Percentiles rank a stretch among this genome's conserved stretches.
phyloP scores from a whole-genome alignment of 1,284 basidiomycete species.

The Wolfiporia cocos region DNA sequence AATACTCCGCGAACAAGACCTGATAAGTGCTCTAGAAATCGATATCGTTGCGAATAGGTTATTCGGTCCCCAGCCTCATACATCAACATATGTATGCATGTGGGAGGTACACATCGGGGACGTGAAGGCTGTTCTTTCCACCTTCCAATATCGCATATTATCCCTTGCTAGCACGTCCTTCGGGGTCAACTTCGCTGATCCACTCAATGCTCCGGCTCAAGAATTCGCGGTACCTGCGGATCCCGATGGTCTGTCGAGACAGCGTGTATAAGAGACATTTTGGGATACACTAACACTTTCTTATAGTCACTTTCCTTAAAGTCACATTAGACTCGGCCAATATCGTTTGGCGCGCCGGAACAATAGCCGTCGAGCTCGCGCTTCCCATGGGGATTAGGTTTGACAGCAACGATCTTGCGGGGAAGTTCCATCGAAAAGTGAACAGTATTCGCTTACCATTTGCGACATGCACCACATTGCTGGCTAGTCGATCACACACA shows the following conservation, averaged over 20 bases:
- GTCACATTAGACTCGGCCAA: slow-evolving; percentile 49
- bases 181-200: slow-evolving; percentile 65
- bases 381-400: slow-evolving; percentile 57
- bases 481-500: slow-evolving; percentile 32
- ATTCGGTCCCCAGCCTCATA: slow-evolving; percentile 83
- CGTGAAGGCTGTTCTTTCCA: slow-evolving; percentile 53
- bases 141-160: slow-evolving; percentile 49
- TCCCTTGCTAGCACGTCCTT: slow-evolving; percentile 53
- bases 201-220: slow-evolving; percentile 73
- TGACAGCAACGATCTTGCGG: slow-evolving; percentile 71
- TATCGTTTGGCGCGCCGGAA: slow-evolving; percentile 44
- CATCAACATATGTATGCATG: slow-evolving; percentile 81
- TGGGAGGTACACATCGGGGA: slow-evolving; percentile 78
- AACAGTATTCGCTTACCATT: slow-evolving; percentile 50
- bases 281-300: too few relatives aligned
- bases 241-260: slow-evolving; percentile 75
- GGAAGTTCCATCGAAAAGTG: slow-evolving; percentile 55
- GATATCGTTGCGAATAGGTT: slow-evolving; percentile 79
- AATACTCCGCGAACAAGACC: too few relatives aligned
- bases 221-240: slow-evolving; percentile 59
- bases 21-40: too few relatives aligned
- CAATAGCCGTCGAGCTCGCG: slow-evolving; percentile 49
- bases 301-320: slow-evolving; percentile 68
- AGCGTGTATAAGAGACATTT: too few relatives aligned
- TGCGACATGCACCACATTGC: slow-evolving; percentile 38